Evolutionary conservation across 2,329 filamentous ascomycete species (phyloP), one percentile per base, ranked within the genome.

Genomic region (Talaromyces sp.): DNA sequence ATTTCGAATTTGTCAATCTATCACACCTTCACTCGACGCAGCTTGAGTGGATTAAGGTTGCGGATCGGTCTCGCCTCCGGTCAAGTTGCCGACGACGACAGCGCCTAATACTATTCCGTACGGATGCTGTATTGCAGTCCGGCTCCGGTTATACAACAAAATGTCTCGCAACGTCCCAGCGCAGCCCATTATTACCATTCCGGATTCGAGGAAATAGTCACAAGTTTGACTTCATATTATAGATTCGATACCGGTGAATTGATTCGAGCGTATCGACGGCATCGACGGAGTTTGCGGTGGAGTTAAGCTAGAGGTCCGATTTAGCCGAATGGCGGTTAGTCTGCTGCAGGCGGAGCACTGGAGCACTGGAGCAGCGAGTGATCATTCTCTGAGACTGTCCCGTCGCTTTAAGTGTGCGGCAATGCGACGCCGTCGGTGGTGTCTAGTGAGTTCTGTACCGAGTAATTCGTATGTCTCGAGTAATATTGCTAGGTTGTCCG

Each of bases 271-370:
- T 22, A 51, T 27, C 25, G 22, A 17, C 11, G 22, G 5, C 25
- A 8, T 36, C 5, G 51, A 36, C 59, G 59, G 59, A 61, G 40
- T 61, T 61, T 51, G 25, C 59, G 59, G 45, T 61, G 59, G 59
- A 51, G 43, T 61, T 61, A 61, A 51, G 45, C 59, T 51, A 17
- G 59, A n/a, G 59, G 43, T 61, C 59, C 40, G 59, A 51, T 49
- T 49, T 51, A 61, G 31, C 45, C 59, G 59, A 51, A 19, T n/a
- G 15, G 27, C 49, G 27, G 49, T 22, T 51, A 34, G 15, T n/a
- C n/a, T n/a, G n/a, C n/a, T n/a, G n/a, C n/a, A n/a, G n/a, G n/a
- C n/a, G n/a, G n/a, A n/a, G n/a, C n/a, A n/a, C n/a, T n/a, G n/a
- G n/a, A n/a, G n/a, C n/a, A n/a, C n/a, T n/a, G n/a, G n/a, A n/a